Evolutionary conservation across 805 yeast genomes (phyloP), one percentile per base, ranked within the genome.

Genomic region (Barnettozyma wickerhamii): DNA sequence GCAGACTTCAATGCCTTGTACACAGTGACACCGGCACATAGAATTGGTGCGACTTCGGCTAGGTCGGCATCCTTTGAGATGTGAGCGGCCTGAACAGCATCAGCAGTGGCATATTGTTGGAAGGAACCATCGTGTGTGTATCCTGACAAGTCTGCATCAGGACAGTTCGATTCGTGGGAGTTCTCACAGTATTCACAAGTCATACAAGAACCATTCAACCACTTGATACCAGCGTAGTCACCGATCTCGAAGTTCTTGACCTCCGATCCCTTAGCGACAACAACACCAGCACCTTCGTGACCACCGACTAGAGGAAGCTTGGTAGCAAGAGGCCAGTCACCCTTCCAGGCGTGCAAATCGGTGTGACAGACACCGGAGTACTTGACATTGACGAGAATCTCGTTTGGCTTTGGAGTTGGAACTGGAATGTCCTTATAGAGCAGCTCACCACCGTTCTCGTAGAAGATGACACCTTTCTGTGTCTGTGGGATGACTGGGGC

Each of bases 311-410:
- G 68, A 36, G 84, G 84, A 53, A 79, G 66, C 71, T 71, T 51
- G 69, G 65, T 63, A 57, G 63, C 74, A 65, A 79, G 69, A 46
- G 84, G 58, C 58, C 58, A 53, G 41, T 53, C 58, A 53, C 58
- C 58, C 46, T 52, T 50, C 58, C 58, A 53, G 79, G 85, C 85
- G 65, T 80, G 86, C 60, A 80, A 73, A 59, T 80, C 86, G 21
- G 85, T 79, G 69, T 80, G 86, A 60, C 86, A 80, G 43, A 80
- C 85, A 64, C 86, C 86, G 10, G 86, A 79, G 67, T 77, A 80
- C 65, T 78, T 79, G 59, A 80, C 81, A 57, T 80, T 74, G 55
- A 80, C 70, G 60, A 80, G 69, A 44, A 80, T 64, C 63, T 80
- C 85, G 56, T 71, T 77, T 47, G 85, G 65, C 60, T 75, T 75